Percentiles rank a stretch among this genome's conserved stretches.
Conservation (phyloP, 1,139 yeast genomes). For the Kurtzmaniella quercitrusa region DNA sequence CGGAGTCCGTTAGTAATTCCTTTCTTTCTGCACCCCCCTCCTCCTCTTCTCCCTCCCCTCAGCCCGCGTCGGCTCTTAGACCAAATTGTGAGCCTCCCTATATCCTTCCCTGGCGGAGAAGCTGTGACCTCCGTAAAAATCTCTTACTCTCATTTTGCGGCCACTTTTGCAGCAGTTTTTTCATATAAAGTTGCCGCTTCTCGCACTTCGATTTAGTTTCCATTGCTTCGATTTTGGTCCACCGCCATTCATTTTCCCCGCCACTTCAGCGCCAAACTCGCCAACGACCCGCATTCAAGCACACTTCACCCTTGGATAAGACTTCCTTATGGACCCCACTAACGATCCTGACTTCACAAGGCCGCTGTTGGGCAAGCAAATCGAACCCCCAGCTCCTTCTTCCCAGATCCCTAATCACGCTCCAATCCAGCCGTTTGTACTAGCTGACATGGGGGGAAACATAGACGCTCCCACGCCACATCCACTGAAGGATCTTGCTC, state of each 20-base stretch:
- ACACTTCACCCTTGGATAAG: not conserved
- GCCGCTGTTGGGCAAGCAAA: conserved; percentile 55
- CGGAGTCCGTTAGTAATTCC: too few species aligned
- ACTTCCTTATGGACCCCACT: conserved; percentile 63
- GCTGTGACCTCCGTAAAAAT: not conserved
- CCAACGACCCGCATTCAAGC: not conserved
- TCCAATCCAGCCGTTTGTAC: conserved; percentile 70
- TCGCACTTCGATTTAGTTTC: not conserved
- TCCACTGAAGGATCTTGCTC: conserved; percentile 21
- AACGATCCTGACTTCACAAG: conserved; percentile 76
- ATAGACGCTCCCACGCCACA: conserved; percentile 73
- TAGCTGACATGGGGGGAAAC: conserved; percentile 69
- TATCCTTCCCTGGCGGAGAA: too few species aligned
- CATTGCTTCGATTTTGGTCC: not conserved
- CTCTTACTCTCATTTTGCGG: not conserved
- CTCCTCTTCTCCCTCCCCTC: too few species aligned
- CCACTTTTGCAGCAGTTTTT: not conserved
- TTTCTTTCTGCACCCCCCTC: too few species aligned
- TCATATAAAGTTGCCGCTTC: not conserved
- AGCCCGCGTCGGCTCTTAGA: too few species aligned
- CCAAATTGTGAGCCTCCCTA: too few species aligned
- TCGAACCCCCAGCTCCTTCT: conserved; percentile 69
- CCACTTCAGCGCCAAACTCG: not conserved
- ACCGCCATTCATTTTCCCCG: conserved; percentile 1
- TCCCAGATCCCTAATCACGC: conserved; percentile 69